phyloP scores from a whole-genome alignment of 2,329 filamentous ascomycete genomes.

The Cadophora sp. region DNA sequence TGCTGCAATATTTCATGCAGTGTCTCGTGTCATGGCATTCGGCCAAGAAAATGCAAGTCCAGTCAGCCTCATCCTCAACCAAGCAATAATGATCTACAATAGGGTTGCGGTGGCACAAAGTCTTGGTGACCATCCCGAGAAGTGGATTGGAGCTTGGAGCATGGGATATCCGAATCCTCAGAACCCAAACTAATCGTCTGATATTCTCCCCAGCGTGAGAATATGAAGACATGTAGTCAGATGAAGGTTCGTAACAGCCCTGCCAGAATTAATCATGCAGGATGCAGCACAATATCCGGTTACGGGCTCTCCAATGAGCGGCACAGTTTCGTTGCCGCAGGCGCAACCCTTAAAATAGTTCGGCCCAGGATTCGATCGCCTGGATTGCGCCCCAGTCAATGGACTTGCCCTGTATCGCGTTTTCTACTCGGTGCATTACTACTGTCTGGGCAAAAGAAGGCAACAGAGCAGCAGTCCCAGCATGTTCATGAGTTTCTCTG shows the following conservation, averaged over 20 bases:
- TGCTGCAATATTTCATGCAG: neutral
- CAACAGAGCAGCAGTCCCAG: neutral
- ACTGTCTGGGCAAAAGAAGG: neutral
- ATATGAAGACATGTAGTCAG: neutral
- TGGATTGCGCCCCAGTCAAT: conserved; percentile 1
- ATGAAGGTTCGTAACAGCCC: conserved; percentile 6
- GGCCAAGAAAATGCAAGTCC: neutral
- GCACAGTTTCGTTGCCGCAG: conserved; percentile 1
- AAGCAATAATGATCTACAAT: neutral
- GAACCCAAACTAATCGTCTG: neutral
- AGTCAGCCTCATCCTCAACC: neutral
- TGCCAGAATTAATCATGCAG: neutral
- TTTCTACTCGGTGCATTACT: neutral
- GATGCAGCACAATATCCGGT: conserved; percentile 9
- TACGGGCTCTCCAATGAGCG: conserved; percentile 8
- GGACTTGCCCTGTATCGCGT: neutral
- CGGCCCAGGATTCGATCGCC: neutral
- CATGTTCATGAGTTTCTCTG: neutral
- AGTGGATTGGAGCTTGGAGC: neutral
- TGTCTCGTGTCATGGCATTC: conserved; percentile 2
- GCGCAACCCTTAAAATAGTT: neutral
- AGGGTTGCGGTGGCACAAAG: neutral
- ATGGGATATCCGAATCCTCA: neutral
- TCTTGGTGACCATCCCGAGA: neutral
- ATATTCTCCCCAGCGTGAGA: neutral